Evolutionary conservation across 2,329 filamentous ascomycete species (phyloP).

Genomic region (Neofusicoccum cordaticola): DNA sequence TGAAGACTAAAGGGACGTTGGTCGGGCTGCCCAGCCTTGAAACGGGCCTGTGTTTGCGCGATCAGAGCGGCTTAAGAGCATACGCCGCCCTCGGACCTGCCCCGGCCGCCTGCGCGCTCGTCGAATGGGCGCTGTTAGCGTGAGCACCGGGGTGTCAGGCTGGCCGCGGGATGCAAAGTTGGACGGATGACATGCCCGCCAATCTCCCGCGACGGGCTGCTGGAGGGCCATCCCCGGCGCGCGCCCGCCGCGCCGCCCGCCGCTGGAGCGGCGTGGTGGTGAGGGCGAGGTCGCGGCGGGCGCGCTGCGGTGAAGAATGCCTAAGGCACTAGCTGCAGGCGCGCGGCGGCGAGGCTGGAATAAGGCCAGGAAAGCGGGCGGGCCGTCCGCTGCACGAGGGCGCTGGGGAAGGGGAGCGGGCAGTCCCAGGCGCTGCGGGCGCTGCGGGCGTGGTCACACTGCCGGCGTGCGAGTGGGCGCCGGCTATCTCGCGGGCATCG

Average conservation of each 20-base stretch:
- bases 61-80: background rate
- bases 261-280: no score
- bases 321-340: conserved; percentile 4
- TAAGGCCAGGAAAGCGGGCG: conserved; percentile 9
- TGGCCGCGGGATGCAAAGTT: conserved; percentile 1
- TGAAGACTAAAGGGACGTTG: conserved; percentile 4
- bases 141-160: conserved; percentile 5
- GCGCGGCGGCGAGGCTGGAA: background rate
- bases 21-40: background rate
- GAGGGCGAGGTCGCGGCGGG: background rate
- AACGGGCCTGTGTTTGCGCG: conserved; percentile 8
- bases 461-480: conserved; percentile 2
- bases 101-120: background rate
- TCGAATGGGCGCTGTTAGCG: conserved; percentile 11
- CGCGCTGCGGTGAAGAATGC: conserved; percentile 9
- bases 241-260: no score
- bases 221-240: no score
- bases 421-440: background rate
- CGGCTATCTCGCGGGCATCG: conserved; percentile 1
- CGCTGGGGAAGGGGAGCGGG: background rate
- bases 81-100: conserved; percentile 2
- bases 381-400: conserved; percentile 3
- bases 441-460: background rate
- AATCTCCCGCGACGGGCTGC: background rate
- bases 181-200: conserved; percentile 9